A percentile compares a stretch with the other conserved stretches of the same genome.
Evolutionary conservation across 257 asterid genomes (phyloP).

Genomic region (Solanum okadae): DNA sequence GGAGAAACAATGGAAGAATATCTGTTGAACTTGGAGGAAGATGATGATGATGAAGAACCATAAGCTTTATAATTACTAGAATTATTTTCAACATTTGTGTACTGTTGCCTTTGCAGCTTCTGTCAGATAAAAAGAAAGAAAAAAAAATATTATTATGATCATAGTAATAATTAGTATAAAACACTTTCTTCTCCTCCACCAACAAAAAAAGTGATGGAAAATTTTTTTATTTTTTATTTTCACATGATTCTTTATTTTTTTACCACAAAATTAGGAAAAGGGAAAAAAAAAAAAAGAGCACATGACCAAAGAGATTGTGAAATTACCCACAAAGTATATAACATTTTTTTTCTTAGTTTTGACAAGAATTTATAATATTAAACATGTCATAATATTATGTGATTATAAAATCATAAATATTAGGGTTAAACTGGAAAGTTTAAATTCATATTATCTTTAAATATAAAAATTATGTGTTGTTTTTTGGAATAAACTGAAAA

Average conservation of each 20-base stretch:
- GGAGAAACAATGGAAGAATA: not conserved
- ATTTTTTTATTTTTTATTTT: not conserved
- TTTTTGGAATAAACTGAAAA: not conserved
- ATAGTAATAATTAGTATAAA: not conserved
- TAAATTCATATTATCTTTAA: not conserved
- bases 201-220: not conserved
- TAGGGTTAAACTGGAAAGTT: not conserved
- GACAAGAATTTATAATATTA: not conserved
- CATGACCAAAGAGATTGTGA: not conserved
- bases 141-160: not conserved
- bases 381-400: not conserved
- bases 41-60: not conserved
- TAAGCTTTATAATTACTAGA: not conserved
- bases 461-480: not conserved
- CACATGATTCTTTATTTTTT: not conserved
- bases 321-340: not conserved
- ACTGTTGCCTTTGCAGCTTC: not conserved
- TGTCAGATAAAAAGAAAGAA: not conserved
- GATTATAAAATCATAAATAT: not conserved
- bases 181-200: not conserved
- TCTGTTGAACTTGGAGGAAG: not conserved
- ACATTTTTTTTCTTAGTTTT: too few species aligned
- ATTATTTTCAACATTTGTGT: not conserved
- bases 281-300: not conserved
- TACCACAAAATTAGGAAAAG: not conserved